Percentiles rank a stretch among this genome's conserved stretches.
phyloP scores from a whole-genome alignment of 2,329 filamentous ascomycete genomes.

The Arthrobotrys musiformis region DNA sequence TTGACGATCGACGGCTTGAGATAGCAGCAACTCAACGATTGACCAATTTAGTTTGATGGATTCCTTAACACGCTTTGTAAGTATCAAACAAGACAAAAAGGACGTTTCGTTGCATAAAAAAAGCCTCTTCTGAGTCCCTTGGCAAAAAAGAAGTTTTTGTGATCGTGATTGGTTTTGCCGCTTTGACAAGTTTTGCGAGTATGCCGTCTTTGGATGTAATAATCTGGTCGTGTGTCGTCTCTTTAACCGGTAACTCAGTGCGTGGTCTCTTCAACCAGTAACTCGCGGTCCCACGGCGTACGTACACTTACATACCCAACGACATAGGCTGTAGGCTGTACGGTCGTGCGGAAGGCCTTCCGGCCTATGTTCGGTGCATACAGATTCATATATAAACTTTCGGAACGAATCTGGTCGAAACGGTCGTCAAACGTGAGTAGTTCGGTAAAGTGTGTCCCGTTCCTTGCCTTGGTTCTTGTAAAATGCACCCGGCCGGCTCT shows the following conservation, averaged over 20 bases:
- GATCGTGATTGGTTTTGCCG: not conserved
- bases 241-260: no score
- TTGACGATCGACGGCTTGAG: not conserved
- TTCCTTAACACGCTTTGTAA: not conserved
- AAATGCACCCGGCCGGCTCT: not conserved
- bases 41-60: not conserved
- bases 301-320: no score
- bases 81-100: not conserved
- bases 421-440: not conserved
- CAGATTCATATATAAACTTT: not conserved
- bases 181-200: no score
- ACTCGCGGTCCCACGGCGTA: no score
- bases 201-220: no score
- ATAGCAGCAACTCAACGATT: not conserved
- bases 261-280: no score
- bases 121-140: no score
- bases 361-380: not conserved
- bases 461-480: no score
- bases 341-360: not conserved
- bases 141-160: no score
- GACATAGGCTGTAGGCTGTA: no score
- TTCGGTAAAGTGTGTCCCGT: not conserved
- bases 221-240: no score
- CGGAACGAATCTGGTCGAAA: not conserved
- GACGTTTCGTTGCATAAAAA: no score